A percentile compares a stretch with the other conserved stretches of the same genome.
These are phyloP conservation scores for Populus deltoides DNA, from an alignment of 345 rosid species.

Conservation along the genomic window DNA sequence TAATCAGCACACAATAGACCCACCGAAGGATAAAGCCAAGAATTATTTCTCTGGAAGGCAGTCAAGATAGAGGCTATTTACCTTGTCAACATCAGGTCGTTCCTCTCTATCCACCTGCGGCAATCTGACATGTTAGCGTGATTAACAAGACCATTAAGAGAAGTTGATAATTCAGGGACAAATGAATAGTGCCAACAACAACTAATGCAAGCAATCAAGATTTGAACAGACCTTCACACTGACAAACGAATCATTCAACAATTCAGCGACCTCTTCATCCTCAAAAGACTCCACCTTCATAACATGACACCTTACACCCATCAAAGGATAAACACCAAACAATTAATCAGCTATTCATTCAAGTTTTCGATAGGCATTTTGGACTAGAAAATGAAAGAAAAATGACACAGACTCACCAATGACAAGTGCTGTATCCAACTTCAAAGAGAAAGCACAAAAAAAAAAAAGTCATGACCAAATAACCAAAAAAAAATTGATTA, in stretches of 20 bases:
- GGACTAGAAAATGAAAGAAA: constrained; percentile 1
- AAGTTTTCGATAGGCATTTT: neutral
- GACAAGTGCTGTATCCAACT: constrained; percentile 99
- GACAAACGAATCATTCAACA: constrained; percentile 72
- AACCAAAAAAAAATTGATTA: constrained; percentile 13
- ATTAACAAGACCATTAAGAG: neutral
- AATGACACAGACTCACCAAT: constrained; percentile 59
- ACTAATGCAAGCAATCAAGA: neutral
- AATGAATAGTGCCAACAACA: neutral
- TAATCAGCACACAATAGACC: neutral
- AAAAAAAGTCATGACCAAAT: constrained; percentile 21
- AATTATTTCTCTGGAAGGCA: neutral
- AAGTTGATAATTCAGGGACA: neutral
- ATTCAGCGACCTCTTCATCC: constrained; percentile 67
- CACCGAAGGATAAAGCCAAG: neutral
- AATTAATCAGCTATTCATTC: constrained; percentile 5
- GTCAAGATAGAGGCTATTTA: constrained; percentile 14
- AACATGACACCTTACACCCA: constrained; percentile 77
- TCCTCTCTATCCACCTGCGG: constrained; percentile 92
- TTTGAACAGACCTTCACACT: constrained; percentile 68
- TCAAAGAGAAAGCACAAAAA: constrained; percentile 31
- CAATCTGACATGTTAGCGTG: constrained; percentile 22
- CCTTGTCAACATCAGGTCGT: constrained; percentile 97
- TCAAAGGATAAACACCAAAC: neutral
- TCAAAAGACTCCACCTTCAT: constrained; percentile 97